These are phyloP conservation scores for Viola odorata DNA, from an alignment of 345 rosid species.

Conservation along the genomic window DNA sequence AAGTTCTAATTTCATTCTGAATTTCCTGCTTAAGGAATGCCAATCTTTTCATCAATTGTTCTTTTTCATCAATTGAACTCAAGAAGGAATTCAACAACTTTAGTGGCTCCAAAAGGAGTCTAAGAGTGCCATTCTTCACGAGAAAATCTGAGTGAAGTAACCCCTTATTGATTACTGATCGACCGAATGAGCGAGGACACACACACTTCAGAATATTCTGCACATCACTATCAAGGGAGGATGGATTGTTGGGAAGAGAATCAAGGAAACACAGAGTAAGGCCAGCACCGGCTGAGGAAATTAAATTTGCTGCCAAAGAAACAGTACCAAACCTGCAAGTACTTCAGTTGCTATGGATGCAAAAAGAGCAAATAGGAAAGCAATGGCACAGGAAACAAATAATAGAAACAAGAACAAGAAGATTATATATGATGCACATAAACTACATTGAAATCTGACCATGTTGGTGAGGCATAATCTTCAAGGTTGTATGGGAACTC, in stretches of 20 bases:
- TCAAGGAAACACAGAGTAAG: constrained; percentile 53
- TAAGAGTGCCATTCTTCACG: constrained; percentile 79
- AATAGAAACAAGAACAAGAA: neutral
- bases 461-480: constrained; percentile 65
- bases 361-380: constrained; percentile 4
- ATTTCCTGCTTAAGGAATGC: constrained; percentile 50
- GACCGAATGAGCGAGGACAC: constrained; percentile 66
- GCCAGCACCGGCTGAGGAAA: constrained; percentile 48
- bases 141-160: constrained; percentile 74
- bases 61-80: constrained; percentile 33
- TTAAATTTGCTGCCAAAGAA: constrained; percentile 76
- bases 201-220: constrained; percentile 60
- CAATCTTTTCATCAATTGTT: constrained; percentile 28
- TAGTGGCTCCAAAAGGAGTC: constrained; percentile 72
- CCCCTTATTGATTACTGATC: constrained; percentile 73
- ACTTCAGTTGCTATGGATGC: constrained; percentile 33
- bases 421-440: neutral
- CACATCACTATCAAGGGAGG: constrained; percentile 43
- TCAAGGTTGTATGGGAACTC: constrained; percentile 87
- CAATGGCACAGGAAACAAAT: constrained; percentile 3
- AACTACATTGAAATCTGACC: constrained; percentile 51
- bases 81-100: constrained; percentile 61
- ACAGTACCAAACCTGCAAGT: constrained; percentile 74
- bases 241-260: constrained; percentile 32
- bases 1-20: constrained; percentile 56